Evolutionary conservation across 345 rosid species (phyloP).

Genomic region (Gossypium rotundifolium): DNA sequence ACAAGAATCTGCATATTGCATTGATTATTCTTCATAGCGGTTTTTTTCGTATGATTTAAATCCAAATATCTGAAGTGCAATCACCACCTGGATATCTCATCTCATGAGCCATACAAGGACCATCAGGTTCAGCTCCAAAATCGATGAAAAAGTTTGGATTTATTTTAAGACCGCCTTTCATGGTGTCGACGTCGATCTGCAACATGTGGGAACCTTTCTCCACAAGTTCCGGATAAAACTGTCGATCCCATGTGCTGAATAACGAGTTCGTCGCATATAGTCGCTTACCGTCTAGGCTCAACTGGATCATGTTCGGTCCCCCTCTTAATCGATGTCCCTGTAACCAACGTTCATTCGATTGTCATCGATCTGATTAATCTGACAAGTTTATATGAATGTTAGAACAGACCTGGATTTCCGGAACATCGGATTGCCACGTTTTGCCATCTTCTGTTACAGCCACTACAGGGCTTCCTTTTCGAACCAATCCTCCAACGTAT

Average conservation of each 20-base stretch:
- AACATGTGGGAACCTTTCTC: slow-evolving; percentile 88
- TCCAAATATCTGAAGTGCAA: slow-evolving; percentile 95
- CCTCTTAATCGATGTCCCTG: slow-evolving; percentile 72
- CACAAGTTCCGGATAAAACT: slow-evolving; percentile 67
- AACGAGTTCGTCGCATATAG: slow-evolving; percentile 92
- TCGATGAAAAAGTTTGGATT: slow-evolving; percentile 72
- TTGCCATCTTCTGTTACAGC: slow-evolving; percentile 16
- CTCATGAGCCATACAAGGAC: slow-evolving; percentile 89
- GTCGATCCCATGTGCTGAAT: slow-evolving; percentile 79
- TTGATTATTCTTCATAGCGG: no score
- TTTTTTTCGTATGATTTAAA: slow-evolving; percentile 14
- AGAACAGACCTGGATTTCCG: not conserved
- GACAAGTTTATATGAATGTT: not conserved
- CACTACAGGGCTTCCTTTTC: not conserved
- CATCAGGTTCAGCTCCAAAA: slow-evolving; percentile 74
- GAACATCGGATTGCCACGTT: not conserved
- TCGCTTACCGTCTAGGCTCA: slow-evolving; percentile 84
- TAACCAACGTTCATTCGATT: not conserved
- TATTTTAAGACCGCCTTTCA: slow-evolving; percentile 46
- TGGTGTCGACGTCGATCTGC: slow-evolving; percentile 70
- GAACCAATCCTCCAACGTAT: not conserved
- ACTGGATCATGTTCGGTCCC: slow-evolving; percentile 91
- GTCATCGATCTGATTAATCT: not conserved
- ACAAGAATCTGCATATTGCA: not conserved
- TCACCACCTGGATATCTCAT: slow-evolving; percentile 98